Evolutionary conservation across 2,329 filamentous ascomycete genomes (phyloP).

Genomic region (Trichoderma sp.): DNA sequence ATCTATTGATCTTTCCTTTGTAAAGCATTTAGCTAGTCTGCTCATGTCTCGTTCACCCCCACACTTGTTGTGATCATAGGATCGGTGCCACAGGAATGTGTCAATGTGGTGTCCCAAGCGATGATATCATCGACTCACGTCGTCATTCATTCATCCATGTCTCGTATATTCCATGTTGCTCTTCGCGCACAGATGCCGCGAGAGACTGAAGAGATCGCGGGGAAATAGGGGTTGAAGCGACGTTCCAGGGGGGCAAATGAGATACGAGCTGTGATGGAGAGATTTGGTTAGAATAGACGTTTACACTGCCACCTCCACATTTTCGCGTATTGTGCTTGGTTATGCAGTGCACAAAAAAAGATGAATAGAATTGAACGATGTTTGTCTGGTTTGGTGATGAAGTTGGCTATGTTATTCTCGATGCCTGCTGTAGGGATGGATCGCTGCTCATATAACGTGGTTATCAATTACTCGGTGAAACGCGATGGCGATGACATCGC

Average conservation of each 20-base stretch:
- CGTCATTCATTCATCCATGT: constrained; percentile 25
- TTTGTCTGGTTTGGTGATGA: background rate
- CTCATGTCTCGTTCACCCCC: background rate
- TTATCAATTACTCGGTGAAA: background rate
- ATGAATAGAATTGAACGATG: background rate
- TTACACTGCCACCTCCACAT: constrained; percentile 18
- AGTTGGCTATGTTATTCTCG: background rate
- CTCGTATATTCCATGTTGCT: background rate
- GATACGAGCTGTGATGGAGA: background rate
- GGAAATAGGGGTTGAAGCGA: constrained; percentile 14
- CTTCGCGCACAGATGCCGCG: constrained; percentile 11
- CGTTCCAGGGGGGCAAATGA: background rate
- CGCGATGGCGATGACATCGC: background rate
- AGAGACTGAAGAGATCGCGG: background rate
- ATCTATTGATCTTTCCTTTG: constrained; percentile 16
- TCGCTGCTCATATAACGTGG: background rate
- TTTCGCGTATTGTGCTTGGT: background rate
- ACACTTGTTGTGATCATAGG: background rate
- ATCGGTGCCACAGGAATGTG: background rate
- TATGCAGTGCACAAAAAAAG: background rate
- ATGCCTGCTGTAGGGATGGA: background rate
- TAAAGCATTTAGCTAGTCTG: background rate
- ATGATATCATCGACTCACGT: constrained; percentile 11
- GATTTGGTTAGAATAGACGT: background rate
- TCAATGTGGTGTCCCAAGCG: background rate